These are phyloP conservation scores for Microbotryum scabiosae DNA, from an alignment of 1,284 basidiomycete genomes.

Conservation along the genomic window DNA sequence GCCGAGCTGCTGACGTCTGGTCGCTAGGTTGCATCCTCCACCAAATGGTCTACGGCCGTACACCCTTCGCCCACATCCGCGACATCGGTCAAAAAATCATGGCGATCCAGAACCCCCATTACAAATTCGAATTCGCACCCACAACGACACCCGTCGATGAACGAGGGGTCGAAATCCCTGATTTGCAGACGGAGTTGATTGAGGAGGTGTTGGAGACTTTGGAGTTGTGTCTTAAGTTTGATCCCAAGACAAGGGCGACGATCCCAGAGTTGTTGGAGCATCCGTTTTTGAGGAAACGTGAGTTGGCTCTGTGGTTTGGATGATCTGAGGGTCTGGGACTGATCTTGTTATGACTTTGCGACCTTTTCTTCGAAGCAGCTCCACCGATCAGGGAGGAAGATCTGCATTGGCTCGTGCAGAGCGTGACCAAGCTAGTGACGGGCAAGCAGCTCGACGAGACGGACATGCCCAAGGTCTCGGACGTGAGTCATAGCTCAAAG, in stretches of 20 bases:
- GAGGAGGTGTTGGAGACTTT: slow-evolving; percentile 62
- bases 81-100: slow-evolving; percentile 82
- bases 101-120: slow-evolving; percentile 64
- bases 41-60: slow-evolving; percentile 89
- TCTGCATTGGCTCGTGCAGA: too few species aligned
- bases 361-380: too few species aligned
- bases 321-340: too few species aligned
- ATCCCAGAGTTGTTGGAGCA: slow-evolving; percentile 54
- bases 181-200: slow-evolving; percentile 57
- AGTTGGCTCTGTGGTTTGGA: too few species aligned
- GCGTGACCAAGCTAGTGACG: too few species aligned
- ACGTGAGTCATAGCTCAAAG: too few species aligned
- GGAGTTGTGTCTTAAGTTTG: slow-evolving; percentile 61
- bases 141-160: slow-evolving; percentile 51
- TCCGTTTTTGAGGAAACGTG: slow-evolving; percentile 15
- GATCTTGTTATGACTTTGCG: too few species aligned
- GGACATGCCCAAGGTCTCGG: too few species aligned
- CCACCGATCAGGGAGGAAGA: too few species aligned
- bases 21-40: slow-evolving; percentile 91
- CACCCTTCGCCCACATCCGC: slow-evolving; percentile 78
- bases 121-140: slow-evolving; percentile 67
- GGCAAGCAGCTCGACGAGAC: too few species aligned
- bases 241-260: slow-evolving; percentile 66
- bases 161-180: slow-evolving; percentile 53
- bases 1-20: slow-evolving; percentile 85